Evolutionary conservation across 495 filamentous ascomycete species (phyloP), one percentile per base, ranked within the genome.

Genomic region (Poronia punctata): DNA sequence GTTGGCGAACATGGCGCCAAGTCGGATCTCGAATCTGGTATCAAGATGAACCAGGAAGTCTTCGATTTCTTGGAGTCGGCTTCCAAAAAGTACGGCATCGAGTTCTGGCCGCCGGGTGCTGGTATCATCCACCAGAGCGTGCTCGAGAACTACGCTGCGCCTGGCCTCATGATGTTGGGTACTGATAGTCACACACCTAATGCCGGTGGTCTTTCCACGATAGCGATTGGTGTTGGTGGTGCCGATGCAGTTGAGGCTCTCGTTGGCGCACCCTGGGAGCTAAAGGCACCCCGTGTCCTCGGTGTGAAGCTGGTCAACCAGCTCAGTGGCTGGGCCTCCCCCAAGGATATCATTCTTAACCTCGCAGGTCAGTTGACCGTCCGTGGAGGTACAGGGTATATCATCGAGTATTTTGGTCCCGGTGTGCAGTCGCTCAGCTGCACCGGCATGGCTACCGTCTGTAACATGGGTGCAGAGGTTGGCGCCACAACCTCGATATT

Each of bases 51-150:
- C 61, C 84, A 87, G 59, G 92, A 98, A 68, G 88, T 98, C 3
- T 98, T 94, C 57, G 88, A 98, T 64, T 98, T 97, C 63, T 59
- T 98, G 36, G 90, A 94, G 68, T 92, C 84, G 30, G 92, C 92
- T 1, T 83, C 84, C 5, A 90, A 87, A 72, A 92, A 88, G 53
- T 98, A 95, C 58, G 92, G 92, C 16, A 95, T 98, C 50, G 90
- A 96, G 60, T 98, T 98, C 62, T 98, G 92, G 92, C 86, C 92
- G 2, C 92, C 92, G 0, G 93, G 93, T 37, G 92, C 92, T n/a
- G 92, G 92, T 45, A 98, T 98, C 45, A 98, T 98, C 49, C 92
- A 98, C 67, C 92, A 98, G 74, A 93, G 85, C 43, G 92, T 98
- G 29, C 68, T 98, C 51, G 92, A 98, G 71, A 97, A 97, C 65